phyloP scores from a whole-genome alignment of 129 eudicot genomes.

The Saposhnikovia divaricata region DNA sequence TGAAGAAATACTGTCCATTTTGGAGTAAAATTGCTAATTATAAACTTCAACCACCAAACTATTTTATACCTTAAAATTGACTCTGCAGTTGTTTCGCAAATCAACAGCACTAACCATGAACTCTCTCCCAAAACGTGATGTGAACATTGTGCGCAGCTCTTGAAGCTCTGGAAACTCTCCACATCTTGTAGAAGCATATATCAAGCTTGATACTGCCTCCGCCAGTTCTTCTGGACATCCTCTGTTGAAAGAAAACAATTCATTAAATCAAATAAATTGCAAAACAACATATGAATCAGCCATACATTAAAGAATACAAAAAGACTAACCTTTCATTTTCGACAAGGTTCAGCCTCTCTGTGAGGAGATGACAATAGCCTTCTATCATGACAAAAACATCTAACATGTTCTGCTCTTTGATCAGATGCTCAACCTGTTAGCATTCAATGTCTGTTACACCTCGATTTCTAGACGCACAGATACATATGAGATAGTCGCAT shows the following conservation, averaged over 20 bases:
- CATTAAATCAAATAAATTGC: background rate
- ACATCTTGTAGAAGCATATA: constrained; percentile 72
- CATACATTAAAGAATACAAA: background rate
- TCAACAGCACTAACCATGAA: constrained; percentile 46
- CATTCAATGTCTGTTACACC: background rate
- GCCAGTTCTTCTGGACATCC: constrained; percentile 67
- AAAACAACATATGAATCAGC: background rate
- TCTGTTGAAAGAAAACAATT: constrained; percentile 15
- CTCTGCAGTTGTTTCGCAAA: constrained; percentile 52
- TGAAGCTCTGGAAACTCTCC: constrained; percentile 92
- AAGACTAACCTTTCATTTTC: constrained; percentile 47
- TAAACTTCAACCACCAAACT: background rate
- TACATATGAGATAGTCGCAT: background rate
- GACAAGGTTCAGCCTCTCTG: constrained; percentile 52
- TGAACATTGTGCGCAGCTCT: constrained; percentile 53
- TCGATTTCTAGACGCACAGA: background rate
- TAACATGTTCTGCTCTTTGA: constrained; percentile 86
- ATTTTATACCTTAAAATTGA: constrained; percentile 38
- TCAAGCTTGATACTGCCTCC: constrained; percentile 58
- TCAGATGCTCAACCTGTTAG: constrained; percentile 63
- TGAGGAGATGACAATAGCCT: constrained; percentile 46
- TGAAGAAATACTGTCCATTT: background rate
- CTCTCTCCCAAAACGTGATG: constrained; percentile 57
- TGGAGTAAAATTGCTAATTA: background rate
- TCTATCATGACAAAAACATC: constrained; percentile 68